Conservation (phyloP, 768 basidiomycete genomes). For the Tricholoma bakamatsutake region DNA sequence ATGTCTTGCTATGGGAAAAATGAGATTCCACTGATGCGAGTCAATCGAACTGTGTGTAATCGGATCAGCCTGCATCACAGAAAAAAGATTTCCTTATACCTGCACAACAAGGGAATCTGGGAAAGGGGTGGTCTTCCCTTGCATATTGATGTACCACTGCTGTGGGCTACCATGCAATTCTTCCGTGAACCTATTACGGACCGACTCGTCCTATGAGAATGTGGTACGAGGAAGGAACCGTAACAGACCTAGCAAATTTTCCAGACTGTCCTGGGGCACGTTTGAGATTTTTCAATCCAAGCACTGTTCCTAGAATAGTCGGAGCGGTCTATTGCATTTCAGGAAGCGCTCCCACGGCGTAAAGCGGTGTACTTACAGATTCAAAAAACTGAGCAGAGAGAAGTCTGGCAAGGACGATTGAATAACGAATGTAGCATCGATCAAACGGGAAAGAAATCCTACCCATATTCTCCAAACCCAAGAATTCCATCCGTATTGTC, state of each 20-base stretch:
- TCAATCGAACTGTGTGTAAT: background rate
- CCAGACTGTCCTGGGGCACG: slow-evolving; percentile 34
- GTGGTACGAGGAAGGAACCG: background rate
- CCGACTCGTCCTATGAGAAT: background rate
- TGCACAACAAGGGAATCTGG: slow-evolving; percentile 38
- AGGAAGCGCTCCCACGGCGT: background rate
- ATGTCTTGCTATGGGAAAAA: too few species aligned
- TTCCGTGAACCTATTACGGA: slow-evolving; percentile 27
- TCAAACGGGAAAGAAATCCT: slow-evolving; percentile 9
- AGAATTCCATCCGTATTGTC: slow-evolving; percentile 23
- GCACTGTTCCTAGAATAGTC: slow-evolving; percentile 37
- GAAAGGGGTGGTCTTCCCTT: slow-evolving; percentile 35
- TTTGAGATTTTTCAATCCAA: slow-evolving; percentile 35
- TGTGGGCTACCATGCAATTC: slow-evolving; percentile 23
- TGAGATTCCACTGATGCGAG: too few species aligned
- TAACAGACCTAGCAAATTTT: slow-evolving; percentile 28
- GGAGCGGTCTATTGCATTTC: slow-evolving; percentile 33
- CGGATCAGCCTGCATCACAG: background rate
- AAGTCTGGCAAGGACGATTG: slow-evolving; percentile 14
- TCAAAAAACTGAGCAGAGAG: slow-evolving; percentile 36
- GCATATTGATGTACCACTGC: slow-evolving; percentile 28
- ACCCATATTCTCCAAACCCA: slow-evolving; percentile 27
- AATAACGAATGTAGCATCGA: background rate
- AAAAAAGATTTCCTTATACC: slow-evolving; percentile 14
- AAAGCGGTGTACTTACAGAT: slow-evolving; percentile 19